These are phyloP conservation scores for Ceratobasidium papillatum DNA, from an alignment of 1,284 basidiomycete species.

Conservation along the genomic window DNA sequence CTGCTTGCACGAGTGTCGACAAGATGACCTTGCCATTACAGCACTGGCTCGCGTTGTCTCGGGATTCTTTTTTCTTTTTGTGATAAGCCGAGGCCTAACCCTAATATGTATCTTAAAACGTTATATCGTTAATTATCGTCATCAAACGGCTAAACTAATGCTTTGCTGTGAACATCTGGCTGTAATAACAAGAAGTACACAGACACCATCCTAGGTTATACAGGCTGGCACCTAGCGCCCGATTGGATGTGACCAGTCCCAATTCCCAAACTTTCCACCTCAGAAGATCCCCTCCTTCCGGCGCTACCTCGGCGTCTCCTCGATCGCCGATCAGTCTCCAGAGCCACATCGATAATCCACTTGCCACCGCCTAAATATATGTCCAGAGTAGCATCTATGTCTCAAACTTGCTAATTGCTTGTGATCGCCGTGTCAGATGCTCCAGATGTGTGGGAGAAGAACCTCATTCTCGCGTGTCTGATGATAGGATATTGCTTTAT, in stretches of 20 bases:
- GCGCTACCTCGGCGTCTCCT: not conserved
- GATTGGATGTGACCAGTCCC: no score
- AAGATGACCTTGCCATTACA: constrained; percentile 46
- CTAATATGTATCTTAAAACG: not conserved
- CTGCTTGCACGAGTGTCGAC: constrained; percentile 43
- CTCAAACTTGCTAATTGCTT: no score
- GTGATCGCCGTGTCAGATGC: no score
- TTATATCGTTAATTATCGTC: not conserved
- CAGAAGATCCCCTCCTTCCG: no score
- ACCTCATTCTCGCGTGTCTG: no score
- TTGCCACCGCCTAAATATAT: not conserved
- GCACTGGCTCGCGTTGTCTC: constrained; percentile 44
- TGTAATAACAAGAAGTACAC: no score
- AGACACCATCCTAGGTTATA: no score
- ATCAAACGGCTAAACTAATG: not conserved
- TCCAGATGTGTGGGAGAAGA: no score
- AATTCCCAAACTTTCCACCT: no score
- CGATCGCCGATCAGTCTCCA: not conserved
- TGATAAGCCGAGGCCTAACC: constrained; percentile 14
- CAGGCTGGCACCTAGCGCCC: no score
- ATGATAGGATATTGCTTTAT: no score
- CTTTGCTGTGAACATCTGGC: no score
- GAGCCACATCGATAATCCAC: not conserved
- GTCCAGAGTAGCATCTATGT: not conserved
- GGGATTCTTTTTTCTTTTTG: constrained; percentile 40